These are phyloP conservation scores for Erodium maritimum DNA, from an alignment of 345 rosid species.

Conservation along the genomic window DNA sequence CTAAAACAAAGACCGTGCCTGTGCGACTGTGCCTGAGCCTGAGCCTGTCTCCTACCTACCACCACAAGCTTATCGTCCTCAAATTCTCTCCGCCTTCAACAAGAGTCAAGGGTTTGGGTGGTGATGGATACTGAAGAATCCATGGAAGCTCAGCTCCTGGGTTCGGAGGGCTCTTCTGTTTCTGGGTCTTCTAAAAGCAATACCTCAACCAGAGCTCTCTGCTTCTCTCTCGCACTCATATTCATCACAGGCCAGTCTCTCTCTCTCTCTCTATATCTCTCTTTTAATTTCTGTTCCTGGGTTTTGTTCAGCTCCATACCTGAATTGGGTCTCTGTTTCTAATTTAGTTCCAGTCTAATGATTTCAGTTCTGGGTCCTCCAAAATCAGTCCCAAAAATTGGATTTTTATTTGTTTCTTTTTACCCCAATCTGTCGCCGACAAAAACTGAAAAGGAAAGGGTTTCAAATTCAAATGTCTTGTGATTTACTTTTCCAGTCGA, in stretches of 20 bases:
- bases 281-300: background rate
- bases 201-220: slow-evolving; percentile 17
- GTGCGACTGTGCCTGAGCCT: too few species aligned
- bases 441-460: too few species aligned
- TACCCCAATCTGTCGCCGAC: too few species aligned
- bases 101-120: background rate
- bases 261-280: background rate
- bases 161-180: background rate
- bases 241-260: slow-evolving; percentile 24
- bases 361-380: background rate
- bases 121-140: background rate
- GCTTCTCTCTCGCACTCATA: slow-evolving; percentile 20
- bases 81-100: background rate
- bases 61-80: background rate
- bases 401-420: background rate
- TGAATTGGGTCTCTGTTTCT: background rate
- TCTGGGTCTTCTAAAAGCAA: slow-evolving; percentile 7
- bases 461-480: too few species aligned
- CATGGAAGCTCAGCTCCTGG: background rate
- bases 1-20: slow-evolving; percentile 4
- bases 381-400: background rate
- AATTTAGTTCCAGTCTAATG: background rate
- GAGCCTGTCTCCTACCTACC: background rate
- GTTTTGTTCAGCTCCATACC: background rate
- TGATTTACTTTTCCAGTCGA: too few species aligned